Conservation (phyloP, 805 yeast species). For the Schwanniomyces sp. region DNA sequence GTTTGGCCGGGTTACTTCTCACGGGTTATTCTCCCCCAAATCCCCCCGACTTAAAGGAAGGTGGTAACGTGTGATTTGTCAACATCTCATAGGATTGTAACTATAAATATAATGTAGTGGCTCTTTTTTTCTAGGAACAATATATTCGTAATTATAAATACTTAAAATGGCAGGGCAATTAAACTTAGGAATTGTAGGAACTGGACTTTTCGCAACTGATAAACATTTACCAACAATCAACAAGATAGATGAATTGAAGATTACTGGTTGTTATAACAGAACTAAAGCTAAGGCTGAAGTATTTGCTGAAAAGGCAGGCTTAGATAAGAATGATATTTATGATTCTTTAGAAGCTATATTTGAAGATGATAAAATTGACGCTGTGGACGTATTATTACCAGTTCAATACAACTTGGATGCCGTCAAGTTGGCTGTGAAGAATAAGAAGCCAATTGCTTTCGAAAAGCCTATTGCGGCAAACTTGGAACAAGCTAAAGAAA, state of each 20-base stretch:
- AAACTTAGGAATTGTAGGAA: constrained; percentile 71
- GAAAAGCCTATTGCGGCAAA: constrained; percentile 95
- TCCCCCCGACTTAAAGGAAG: background rate
- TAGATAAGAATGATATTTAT: constrained; percentile 51
- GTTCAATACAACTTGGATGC: constrained; percentile 74
- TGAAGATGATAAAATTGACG: constrained; percentile 64
- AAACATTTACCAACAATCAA: constrained; percentile 76
- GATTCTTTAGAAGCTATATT: constrained; percentile 65
- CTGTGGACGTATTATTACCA: constrained; percentile 87
- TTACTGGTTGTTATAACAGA: constrained; percentile 78
- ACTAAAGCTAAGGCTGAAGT: constrained; percentile 78
- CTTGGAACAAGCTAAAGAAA: constrained; percentile 74
- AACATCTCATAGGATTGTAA: background rate
- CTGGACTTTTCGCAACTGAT: constrained; percentile 87
- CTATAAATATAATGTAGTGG: background rate
- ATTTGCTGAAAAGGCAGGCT: constrained; percentile 66
- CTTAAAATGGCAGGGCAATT: constrained; percentile 15
- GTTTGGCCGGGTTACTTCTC: background rate
- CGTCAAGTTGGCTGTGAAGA: constrained; percentile 66
- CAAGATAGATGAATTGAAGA: constrained; percentile 50
- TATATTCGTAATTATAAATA: background rate
- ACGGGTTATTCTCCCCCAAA: background rate
- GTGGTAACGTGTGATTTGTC: background rate
- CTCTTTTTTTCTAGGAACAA: background rate
- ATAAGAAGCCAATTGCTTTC: constrained; percentile 75